Conservation (phyloP, 148 eudicot species). For the Polygonum aviculare region DNA sequence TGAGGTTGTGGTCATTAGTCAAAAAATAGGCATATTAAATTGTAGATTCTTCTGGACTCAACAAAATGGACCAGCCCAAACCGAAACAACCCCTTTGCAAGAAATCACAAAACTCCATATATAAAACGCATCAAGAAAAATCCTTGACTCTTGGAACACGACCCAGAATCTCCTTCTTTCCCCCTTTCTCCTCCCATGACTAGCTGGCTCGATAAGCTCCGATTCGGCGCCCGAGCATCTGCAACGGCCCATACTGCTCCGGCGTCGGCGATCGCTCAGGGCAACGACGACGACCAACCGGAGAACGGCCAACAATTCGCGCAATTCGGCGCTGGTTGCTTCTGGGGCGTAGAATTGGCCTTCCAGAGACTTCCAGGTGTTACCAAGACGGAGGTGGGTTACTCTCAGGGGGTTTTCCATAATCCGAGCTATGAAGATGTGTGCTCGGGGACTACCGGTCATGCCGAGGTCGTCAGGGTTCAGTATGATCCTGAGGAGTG, state of each 20-base stretch:
- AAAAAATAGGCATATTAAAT: too few relatives aligned
- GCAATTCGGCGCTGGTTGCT: constrained; percentile 4
- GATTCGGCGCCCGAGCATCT: not conserved
- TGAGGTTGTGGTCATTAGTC: not conserved
- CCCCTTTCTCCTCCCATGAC: not conserved
- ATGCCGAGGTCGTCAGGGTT: constrained; percentile 6
- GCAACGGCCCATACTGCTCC: not conserved
- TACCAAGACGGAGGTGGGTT: constrained; percentile 1
- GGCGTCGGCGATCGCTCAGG: not conserved
- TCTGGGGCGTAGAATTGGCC: constrained; percentile 8
- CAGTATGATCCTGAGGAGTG: constrained; percentile 5
- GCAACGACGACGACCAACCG: not conserved
- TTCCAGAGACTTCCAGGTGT: constrained; percentile 9
- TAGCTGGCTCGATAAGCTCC: constrained; percentile 1
- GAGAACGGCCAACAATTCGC: not conserved
- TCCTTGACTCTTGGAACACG: not conserved
- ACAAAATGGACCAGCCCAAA: not conserved
- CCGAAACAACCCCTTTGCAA: not conserved
- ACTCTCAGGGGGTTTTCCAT: not conserved
- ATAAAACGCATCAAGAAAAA: not conserved
- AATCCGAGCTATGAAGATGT: constrained; percentile 5
- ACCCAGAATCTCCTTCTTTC: not conserved
- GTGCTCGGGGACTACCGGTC: not conserved
- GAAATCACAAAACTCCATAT: not conserved
- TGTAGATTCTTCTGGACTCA: not conserved